A percentile compares a stretch with the other conserved stretches of the same genome.
Conservation (phyloP, 2,329 filamentous ascomycete species). For the Cryphonectria nitschkei region DNA sequence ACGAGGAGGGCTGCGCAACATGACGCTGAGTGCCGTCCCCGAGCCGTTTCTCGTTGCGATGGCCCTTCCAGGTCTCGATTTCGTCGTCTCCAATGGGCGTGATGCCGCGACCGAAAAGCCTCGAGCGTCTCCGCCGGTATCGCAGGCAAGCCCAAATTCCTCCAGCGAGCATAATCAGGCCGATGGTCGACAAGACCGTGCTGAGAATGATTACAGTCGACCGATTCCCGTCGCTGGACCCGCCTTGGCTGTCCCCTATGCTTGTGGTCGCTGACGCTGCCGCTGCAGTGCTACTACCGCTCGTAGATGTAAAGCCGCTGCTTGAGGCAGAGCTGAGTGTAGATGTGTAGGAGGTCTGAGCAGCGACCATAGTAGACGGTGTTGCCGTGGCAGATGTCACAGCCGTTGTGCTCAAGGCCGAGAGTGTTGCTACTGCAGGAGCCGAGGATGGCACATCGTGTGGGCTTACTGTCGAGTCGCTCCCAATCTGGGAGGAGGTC, state of each 20-base stretch:
- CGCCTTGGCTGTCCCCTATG: background rate
- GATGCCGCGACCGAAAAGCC: slow-evolving; percentile 57
- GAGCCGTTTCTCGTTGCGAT: slow-evolving; percentile 43
- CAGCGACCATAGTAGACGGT: background rate
- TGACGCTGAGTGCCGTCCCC: slow-evolving; percentile 65
- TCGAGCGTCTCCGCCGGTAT: slow-evolving; percentile 42
- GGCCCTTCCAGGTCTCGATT: slow-evolving; percentile 65
- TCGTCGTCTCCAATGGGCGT: slow-evolving; percentile 68
- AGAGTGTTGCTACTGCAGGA: background rate
- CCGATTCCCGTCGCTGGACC: slow-evolving; percentile 34
- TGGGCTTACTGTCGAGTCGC: background rate
- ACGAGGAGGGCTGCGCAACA: slow-evolving; percentile 56
- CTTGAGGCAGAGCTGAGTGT: slow-evolving; percentile 1
- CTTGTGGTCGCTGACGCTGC: slow-evolving; percentile 6
- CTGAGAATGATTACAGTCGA: slow-evolving; percentile 56
- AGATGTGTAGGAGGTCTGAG: background rate
- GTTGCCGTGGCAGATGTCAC: background rate
- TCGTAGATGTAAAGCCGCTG: slow-evolving; percentile 1
- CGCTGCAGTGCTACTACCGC: background rate
- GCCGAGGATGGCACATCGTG: slow-evolving; percentile 3
- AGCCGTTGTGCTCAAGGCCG: slow-evolving; percentile 8
- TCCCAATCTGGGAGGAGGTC: slow-evolving; percentile 4
- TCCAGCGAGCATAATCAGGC: slow-evolving; percentile 43
- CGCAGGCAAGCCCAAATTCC: slow-evolving; percentile 45
- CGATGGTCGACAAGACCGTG: slow-evolving; percentile 52